These are phyloP conservation scores for Prinsepia uniflora DNA, from an alignment of 306 rosid species.

Conservation along the genomic window DNA sequence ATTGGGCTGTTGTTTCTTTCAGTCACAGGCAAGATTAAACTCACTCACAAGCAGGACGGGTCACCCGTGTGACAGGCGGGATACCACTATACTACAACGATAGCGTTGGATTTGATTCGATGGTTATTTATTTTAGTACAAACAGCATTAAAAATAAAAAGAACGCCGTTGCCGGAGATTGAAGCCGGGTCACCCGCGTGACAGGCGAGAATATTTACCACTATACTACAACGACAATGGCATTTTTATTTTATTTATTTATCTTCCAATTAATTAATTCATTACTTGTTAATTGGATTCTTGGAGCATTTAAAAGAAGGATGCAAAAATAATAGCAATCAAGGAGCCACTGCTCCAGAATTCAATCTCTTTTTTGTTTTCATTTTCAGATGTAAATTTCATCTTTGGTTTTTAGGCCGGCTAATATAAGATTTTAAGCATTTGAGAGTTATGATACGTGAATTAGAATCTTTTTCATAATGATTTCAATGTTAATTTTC, in stretches of 20 bases:
- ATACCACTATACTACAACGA: too few relatives aligned
- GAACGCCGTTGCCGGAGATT: slow-evolving; percentile 42
- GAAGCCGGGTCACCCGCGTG: slow-evolving; percentile 55
- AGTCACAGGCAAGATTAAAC: neutral
- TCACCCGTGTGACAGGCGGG: too few relatives aligned
- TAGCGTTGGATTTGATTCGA: neutral
- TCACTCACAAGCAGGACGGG: neutral
- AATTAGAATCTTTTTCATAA: too few relatives aligned
- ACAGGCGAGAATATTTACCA: slow-evolving; percentile 49
- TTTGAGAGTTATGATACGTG: too few relatives aligned
- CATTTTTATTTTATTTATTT: neutral
- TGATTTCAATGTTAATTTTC: too few relatives aligned
- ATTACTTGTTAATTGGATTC: neutral
- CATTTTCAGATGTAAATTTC: neutral
- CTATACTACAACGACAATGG: slow-evolving; percentile 50
- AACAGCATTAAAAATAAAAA: neutral
- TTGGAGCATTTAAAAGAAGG: too few relatives aligned
- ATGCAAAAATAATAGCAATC: too few relatives aligned
- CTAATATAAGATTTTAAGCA: neutral
- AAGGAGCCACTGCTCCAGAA: neutral
- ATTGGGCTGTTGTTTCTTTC: neutral
- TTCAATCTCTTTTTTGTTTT: neutral
- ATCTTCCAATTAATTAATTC: too few relatives aligned
- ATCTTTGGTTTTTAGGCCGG: neutral
- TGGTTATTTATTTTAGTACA: neutral